phyloP scores from a whole-genome alignment of 306 rosid species.

The Lotus japonicus region DNA sequence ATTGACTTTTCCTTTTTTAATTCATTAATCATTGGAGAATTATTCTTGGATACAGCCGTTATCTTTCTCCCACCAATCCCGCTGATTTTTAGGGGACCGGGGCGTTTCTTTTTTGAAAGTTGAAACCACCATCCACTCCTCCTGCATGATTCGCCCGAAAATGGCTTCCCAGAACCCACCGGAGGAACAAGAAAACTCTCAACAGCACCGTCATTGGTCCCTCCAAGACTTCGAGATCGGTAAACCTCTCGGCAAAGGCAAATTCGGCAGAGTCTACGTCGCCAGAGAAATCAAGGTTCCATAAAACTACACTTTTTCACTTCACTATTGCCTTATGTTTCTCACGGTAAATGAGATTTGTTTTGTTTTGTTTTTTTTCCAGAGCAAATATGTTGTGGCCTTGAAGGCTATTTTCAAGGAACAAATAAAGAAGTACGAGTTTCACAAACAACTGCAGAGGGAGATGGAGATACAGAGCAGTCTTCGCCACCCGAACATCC shows the following conservation, averaged over 20 bases:
- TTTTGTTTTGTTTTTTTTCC: no score
- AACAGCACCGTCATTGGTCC: slow-evolving; percentile 47
- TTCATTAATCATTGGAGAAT: no score
- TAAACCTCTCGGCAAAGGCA: slow-evolving; percentile 80
- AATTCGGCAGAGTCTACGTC: slow-evolving; percentile 81
- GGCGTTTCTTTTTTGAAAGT: no score
- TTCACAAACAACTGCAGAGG: slow-evolving; percentile 63
- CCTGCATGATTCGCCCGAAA: no score
- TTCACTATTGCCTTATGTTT: no score
- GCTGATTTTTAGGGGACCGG: no score
- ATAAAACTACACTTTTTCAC: no score
- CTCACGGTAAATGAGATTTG: background rate
- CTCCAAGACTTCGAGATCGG: slow-evolving; percentile 71
- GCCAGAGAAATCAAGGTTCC: slow-evolving; percentile 68
- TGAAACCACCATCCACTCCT: no score
- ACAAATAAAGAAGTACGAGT: slow-evolving; percentile 63
- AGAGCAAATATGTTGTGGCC: slow-evolving; percentile 77
- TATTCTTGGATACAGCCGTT: no score
- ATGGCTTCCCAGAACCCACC: background rate
- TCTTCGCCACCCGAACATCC: slow-evolving; percentile 58
- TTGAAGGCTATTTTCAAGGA: slow-evolving; percentile 69
- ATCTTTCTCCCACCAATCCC: no score
- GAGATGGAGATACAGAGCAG: slow-evolving; percentile 77
- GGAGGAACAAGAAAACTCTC: slow-evolving; percentile 2
- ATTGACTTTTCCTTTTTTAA: no score